A percentile compares a stretch with the other conserved stretches of the same genome.
Evolutionary conservation across 106 monocot genomes (phyloP).

Genomic region (Chionographis japonica): DNA sequence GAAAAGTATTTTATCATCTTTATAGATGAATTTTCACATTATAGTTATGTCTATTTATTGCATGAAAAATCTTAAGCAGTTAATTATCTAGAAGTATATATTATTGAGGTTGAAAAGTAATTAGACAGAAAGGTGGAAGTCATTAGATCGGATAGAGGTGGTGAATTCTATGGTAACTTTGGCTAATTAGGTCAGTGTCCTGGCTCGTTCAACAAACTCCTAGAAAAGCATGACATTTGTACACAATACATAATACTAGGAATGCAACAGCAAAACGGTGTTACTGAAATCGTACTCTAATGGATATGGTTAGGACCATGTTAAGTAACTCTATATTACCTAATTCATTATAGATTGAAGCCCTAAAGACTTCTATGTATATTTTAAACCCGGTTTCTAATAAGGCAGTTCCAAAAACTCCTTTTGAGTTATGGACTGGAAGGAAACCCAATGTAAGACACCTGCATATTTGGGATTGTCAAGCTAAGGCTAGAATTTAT

Average conservation of each 20-base stretch:
- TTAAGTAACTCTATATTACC: background rate
- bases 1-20: slow-evolving; percentile 8
- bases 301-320: slow-evolving; percentile 7
- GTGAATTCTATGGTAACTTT: slow-evolving; percentile 5
- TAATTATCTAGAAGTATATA: background rate
- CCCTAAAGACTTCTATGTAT: background rate
- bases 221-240: slow-evolving; percentile 3
- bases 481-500: slow-evolving; percentile 1
- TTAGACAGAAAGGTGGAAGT: slow-evolving; percentile 1
- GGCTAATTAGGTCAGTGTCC: background rate
- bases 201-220: background rate
- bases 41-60: slow-evolving; percentile 1
- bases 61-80: background rate
- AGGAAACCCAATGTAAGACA: slow-evolving; percentile 11
- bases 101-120: background rate
- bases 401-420: slow-evolving; percentile 5
- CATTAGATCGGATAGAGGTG: background rate
- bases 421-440: background rate
- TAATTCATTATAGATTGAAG: background rate
- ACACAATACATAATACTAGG: background rate
- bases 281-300: slow-evolving; percentile 4
- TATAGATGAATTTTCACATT: slow-evolving; percentile 7
- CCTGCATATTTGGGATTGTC: slow-evolving; percentile 5
- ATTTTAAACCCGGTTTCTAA: slow-evolving; percentile 1
- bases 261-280: background rate